Evolutionary conservation across 179 eudicot genomes (phyloP), one percentile per base, ranked within the genome.

Genomic region (Gypsophila paniculata): DNA sequence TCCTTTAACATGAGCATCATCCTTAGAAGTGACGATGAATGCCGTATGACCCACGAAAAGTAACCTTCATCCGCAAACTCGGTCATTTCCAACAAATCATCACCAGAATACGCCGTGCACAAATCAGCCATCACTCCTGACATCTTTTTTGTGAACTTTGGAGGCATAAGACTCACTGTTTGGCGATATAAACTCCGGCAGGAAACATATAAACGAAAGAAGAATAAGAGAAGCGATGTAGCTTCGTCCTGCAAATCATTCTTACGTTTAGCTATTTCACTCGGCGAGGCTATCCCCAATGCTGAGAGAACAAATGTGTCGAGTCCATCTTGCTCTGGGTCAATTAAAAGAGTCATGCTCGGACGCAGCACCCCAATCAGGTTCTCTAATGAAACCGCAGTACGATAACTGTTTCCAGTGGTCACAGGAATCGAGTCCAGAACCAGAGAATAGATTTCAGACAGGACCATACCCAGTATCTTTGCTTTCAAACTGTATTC

Each of bases 131-230:
- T 80, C 36, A 18, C 73, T 67, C 72, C 76, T 52, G 91, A 84
- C 95, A 88, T 87, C 72, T 86, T 86, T 73, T 63, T 82, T 21
- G 90, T 88, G 74, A 84, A 77, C 77, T 83, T 83, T 53, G 92
- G 87, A 80, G 87, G 85, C 90, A 89, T 86, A 53, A 88, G 87
- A 81, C 90, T 83, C 60, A 92, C 48, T 57, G 83, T 85, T 80
- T 88, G 92, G 61, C 88, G 88, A 69, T 77, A 88, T 79, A 92
- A 78, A 81, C 89, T 85, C 76, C 93, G 80, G 70, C 86, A 84
- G 74, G 91, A 90, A 60, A 83, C 75, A 75, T 92, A 85, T 29
- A 92, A 68, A 55, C 90, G 98, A 75, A 95, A 92, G 76, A 86
- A 89, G 74, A 88, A 85, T 78, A 88, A 73, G 74, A 87, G 32